Base-by-base conservation (phyloP, 129 eudicot genomes). In the Cynara cardunculus region DNA sequence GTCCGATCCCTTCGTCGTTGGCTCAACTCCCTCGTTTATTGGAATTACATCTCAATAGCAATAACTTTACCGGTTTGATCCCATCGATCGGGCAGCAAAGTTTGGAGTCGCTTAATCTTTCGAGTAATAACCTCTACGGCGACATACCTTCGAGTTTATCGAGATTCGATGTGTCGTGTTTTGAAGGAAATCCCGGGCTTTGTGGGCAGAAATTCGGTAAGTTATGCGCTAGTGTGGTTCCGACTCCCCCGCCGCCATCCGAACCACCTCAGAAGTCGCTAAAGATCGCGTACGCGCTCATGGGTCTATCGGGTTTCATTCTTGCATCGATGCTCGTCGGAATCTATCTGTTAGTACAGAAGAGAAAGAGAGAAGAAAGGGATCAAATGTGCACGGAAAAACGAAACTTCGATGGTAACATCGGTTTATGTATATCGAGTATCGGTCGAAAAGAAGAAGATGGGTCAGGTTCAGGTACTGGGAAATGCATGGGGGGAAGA, bases 61-160 rank as follows among this genome's bases (percentile, higher is more conserved):
- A 92, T 73, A 65, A 82, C 0, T 92, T 92, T 37, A 68, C 90
- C 0, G 97, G 97, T 34, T 0, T 44, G 1, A 79, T 92, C 16
- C 97, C 97, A 5, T 72, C 81, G 2, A 64, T 87, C 5, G 83
- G 83, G 25, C 90, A 86, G 22, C 86, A 85, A n/a, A 77, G 69
- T 19, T 72, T 91, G 80, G 77, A 27, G 37, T 74, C 86, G 0
- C 32, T 93, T 10, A 59, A 87, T 84, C 25, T 93, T 62, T 89
- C 97, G 0, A 79, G 84, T 62, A 93, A 91, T 83, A 73, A 84
- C 18, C 75, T 93, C 31, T 27, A 32, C 7, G 97, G 98, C 35
- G 83, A 85, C 31, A 81, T 93, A 71, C 98, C 98, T 2, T 2
- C 79, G 3, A 35, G 84, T 61, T 74, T 93, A 25, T 74, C 78